Conservation (phyloP, 192 early-diverging fungal species). For the Geranomyces variabilis region DNA sequence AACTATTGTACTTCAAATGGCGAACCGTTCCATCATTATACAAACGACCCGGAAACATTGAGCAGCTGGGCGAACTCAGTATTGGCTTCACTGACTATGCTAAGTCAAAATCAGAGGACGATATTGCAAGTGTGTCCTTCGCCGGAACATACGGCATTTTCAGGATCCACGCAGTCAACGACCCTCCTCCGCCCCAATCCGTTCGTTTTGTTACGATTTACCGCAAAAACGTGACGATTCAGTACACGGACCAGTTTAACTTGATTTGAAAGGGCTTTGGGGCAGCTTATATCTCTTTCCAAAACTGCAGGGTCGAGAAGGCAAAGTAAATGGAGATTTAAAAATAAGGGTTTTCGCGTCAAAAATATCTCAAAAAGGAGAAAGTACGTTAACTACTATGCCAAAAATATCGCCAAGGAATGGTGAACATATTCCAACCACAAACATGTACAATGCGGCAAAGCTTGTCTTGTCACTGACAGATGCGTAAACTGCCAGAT, state of each 20-base stretch:
- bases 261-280: too few species aligned
- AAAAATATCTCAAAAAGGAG: too few species aligned
- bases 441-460: too few species aligned
- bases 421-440: too few species aligned
- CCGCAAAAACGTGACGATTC: slow-evolving; percentile 21
- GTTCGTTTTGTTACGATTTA: neutral
- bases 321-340: too few species aligned
- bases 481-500: too few species aligned
- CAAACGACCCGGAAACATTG: slow-evolving; percentile 15
- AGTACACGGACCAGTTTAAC: neutral
- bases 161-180: slow-evolving; percentile 3
- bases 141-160: slow-evolving; percentile 12
- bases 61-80: slow-evolving; percentile 15
- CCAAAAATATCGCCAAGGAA: too few species aligned
- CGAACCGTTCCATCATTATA: slow-evolving; percentile 4
- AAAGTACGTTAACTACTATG: too few species aligned
- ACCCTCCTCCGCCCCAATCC: neutral
- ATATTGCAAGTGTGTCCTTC: slow-evolving; percentile 6
- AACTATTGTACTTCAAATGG: neutral
- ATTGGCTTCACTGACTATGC: slow-evolving; percentile 15
- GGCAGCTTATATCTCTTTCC: too few species aligned
- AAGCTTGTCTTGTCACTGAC: too few species aligned
- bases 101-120: slow-evolving; percentile 6
- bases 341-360: too few species aligned
- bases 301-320: too few species aligned